Percentiles rank a stretch among this genome's conserved stretches.
Conservation (phyloP, 1,139 yeast species). For the Arxiozyma slooffiae region DNA sequence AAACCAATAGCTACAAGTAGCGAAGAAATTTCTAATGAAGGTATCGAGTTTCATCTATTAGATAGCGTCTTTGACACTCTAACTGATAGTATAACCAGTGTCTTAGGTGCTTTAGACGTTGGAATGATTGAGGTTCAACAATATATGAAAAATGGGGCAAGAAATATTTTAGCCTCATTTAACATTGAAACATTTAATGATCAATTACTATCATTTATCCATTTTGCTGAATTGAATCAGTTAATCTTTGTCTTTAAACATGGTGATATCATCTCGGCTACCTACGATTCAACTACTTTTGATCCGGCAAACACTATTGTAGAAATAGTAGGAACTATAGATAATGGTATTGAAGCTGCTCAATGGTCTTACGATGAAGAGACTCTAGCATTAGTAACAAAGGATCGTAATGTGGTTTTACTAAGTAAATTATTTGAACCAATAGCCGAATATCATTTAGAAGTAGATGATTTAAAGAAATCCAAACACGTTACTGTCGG, state of each 20-base stretch:
- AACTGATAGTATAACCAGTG: slow-evolving; percentile 62
- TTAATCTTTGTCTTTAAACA: slow-evolving; percentile 51
- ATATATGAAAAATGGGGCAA: slow-evolving; percentile 49
- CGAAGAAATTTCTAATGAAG: slow-evolving; percentile 50
- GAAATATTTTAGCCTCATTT: slow-evolving; percentile 47
- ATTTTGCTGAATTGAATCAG: slow-evolving; percentile 56
- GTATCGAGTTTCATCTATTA: slow-evolving; percentile 17
- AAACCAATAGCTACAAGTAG: slow-evolving; percentile 38
- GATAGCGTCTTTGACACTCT: slow-evolving; percentile 66
- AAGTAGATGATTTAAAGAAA: slow-evolving; percentile 54
- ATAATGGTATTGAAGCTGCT: slow-evolving; percentile 64
- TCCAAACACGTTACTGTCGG: slow-evolving; percentile 92
- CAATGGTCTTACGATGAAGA: slow-evolving; percentile 92
- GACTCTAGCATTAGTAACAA: slow-evolving; percentile 60
- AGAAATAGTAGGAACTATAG: slow-evolving; percentile 79
- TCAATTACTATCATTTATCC: slow-evolving; percentile 42
- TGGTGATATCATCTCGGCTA: slow-evolving; percentile 62
- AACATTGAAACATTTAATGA: slow-evolving; percentile 35
- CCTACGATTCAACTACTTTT: slow-evolving; percentile 41
- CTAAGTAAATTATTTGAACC: slow-evolving; percentile 77
- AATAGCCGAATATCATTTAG: slow-evolving; percentile 52
- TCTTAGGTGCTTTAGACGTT: slow-evolving; percentile 51
- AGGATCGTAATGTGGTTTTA: slow-evolving; percentile 50
- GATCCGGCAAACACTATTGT: slow-evolving; percentile 48
- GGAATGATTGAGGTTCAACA: slow-evolving; percentile 51